A percentile compares a stretch with the other conserved stretches of the same genome.
Evolutionary conservation across 2,329 filamentous ascomycete species (phyloP).

Genomic region (Aureobasidium sp.): DNA sequence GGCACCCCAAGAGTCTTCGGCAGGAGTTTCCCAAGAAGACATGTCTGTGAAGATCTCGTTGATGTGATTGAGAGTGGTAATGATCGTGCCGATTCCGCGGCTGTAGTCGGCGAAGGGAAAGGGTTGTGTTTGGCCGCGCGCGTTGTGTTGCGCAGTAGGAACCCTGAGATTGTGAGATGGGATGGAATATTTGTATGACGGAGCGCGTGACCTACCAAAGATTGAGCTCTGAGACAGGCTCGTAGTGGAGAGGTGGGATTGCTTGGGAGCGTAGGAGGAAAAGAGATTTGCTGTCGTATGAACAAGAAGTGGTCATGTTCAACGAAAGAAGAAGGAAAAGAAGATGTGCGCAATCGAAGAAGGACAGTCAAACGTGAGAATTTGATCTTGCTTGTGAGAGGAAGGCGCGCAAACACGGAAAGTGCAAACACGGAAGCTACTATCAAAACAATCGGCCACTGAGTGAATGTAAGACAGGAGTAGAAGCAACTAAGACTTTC

Average conservation of each 20-base stretch:
- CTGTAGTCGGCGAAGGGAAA: background rate
- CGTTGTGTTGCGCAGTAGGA: background rate
- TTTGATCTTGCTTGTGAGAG: background rate
- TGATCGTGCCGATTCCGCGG: background rate
- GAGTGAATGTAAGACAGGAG: background rate
- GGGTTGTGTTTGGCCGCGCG: background rate
- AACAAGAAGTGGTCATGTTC: background rate
- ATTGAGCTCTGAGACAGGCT: background rate
- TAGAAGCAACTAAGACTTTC: background rate
- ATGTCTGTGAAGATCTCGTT: background rate
- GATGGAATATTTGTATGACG: no score
- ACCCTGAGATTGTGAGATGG: background rate
- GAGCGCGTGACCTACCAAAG: background rate
- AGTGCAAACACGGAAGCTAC: background rate
- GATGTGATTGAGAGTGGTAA: background rate
- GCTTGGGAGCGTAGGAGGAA: background rate
- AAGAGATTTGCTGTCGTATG: background rate
- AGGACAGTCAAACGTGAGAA: background rate
- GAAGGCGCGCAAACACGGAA: background rate
- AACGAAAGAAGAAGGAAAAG: background rate
- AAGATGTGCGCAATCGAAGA: background rate
- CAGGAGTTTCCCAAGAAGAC: background rate
- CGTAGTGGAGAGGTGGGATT: background rate
- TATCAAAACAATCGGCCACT: background rate
- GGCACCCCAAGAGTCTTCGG: no score